Evolutionary conservation across 2,329 filamentous ascomycete genomes (phyloP), one percentile per base, ranked within the genome.

Genomic region (Zymoseptoria crescenta): DNA sequence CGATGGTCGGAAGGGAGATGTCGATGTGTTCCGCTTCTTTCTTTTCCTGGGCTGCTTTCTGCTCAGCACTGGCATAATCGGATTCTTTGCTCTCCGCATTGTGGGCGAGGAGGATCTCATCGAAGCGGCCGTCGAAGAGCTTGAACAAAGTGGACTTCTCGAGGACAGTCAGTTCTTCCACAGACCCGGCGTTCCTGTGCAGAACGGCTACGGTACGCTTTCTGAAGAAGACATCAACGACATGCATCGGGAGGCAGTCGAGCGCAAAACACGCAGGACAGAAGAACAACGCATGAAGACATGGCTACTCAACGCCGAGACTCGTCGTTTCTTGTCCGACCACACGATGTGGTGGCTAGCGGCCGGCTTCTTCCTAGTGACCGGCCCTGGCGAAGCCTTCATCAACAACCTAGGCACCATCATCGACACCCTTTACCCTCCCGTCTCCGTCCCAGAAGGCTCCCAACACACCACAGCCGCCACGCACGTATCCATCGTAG

Each of bases 321-420:
- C 94, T 0, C 81, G 86, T 10, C 81, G 85, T 3, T 99, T 97
- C 73, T 80, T 99, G 8, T 81, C 83, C 24, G 94, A 99, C 67
- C 86, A 83, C 61, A 96, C 91, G 10, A 97, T 97, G 93, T 99
- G 93, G 93, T 89, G 86, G 71, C 87, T 99, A 65, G 91, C 93
- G 0, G 78, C 87, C 0, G 92, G 91, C 20, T 97, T 99, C 75
- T 90, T 97, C 74, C 82, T 97, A 63, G 89, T 96, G 67, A 89
- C 92, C 56, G 94, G 94, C 0, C 93, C 94, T 0, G 93, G 92
- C n/a, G 94, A 99, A 75, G 89, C 93, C 9, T 99, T 96, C 73
- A 91, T 97, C 76, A 99, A 97, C 76, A 99, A 97, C 68, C 76
- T 99, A 8, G 94, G 94, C 41, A 96, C 92, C 24, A 87, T 99